phyloP scores from a whole-genome alignment of 257 asterid species.

The Jacaranda copaia region DNA sequence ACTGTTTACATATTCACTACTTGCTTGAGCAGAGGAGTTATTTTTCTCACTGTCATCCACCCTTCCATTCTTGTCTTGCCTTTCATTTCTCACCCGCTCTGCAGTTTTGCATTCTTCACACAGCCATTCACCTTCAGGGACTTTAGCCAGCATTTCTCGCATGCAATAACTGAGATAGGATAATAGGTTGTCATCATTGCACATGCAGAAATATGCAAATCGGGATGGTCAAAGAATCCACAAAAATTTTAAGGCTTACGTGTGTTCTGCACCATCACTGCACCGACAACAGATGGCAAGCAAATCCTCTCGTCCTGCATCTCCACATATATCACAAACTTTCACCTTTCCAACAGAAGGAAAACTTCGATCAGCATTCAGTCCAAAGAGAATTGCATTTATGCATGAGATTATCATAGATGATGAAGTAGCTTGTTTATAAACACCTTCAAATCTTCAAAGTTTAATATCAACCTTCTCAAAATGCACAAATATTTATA shows the following conservation, averaged over 20 bases:
- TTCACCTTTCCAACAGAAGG: constrained; percentile 65
- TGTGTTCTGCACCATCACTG: constrained; percentile 96
- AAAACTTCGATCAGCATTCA: constrained; percentile 32
- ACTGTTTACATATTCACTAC: constrained; percentile 49
- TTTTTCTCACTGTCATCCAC: constrained; percentile 58
- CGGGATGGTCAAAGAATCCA: background rate
- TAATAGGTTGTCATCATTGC: constrained; percentile 18
- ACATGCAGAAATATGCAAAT: constrained; percentile 25
- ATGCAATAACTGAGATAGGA: constrained; percentile 83
- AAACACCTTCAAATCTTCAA: constrained; percentile 31
- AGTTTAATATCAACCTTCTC: constrained; percentile 1
- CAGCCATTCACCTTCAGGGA: constrained; percentile 89
- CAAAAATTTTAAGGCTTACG: constrained; percentile 56
- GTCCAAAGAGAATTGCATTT: constrained; percentile 1
- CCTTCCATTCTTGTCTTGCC: constrained; percentile 54
- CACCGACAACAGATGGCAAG: constrained; percentile 92
- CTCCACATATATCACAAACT: constrained; percentile 98
- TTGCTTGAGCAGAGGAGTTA: constrained; percentile 60
- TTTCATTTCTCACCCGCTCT: constrained; percentile 51
- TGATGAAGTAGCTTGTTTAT: constrained; percentile 14
- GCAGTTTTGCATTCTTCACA: constrained; percentile 88
- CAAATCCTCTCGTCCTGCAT: constrained; percentile 87
- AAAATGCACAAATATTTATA: constrained; percentile 3
- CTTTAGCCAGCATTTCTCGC: constrained; percentile 69
- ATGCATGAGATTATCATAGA: constrained; percentile 21